Evolutionary conservation across 2,329 filamentous ascomycete genomes (phyloP).

Genomic region (Trichoderma semiorbis): DNA sequence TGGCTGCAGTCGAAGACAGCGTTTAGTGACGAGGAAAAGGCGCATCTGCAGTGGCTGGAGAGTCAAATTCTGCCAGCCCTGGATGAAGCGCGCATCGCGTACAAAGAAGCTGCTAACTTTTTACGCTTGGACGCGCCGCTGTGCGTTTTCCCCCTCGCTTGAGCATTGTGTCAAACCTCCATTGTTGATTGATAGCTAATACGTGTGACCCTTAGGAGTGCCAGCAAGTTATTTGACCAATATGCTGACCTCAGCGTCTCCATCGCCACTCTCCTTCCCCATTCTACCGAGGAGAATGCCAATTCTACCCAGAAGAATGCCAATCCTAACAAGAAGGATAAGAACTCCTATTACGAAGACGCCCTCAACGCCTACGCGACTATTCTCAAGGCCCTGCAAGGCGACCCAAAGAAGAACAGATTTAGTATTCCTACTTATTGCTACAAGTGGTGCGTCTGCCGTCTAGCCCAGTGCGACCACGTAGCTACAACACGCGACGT

Average conservation of each 20-base stretch:
- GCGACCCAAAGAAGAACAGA: conserved; percentile 71
- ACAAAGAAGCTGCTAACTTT: conserved; percentile 83
- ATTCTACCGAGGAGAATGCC: neutral
- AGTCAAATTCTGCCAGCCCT: conserved; percentile 29
- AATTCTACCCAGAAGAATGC: too few species aligned
- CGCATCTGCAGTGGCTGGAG: neutral
- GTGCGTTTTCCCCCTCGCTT: neutral
- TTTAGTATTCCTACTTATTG: conserved; percentile 96
- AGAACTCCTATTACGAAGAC: conserved; percentile 64
- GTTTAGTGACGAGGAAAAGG: neutral
- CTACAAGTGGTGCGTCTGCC: conserved; percentile 89
- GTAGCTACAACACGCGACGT: conserved; percentile 77
- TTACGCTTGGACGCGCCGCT: conserved; percentile 42
- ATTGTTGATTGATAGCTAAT: neutral
- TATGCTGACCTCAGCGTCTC: conserved; percentile 83
- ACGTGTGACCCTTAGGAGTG: conserved; percentile 41
- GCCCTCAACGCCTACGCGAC: conserved; percentile 80
- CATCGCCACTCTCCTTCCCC: conserved; percentile 48
- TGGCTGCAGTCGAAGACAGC: neutral
- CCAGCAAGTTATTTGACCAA: conserved; percentile 92
- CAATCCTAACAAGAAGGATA: too few species aligned
- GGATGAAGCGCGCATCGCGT: conserved; percentile 75
- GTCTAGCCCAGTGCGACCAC: conserved; percentile 69
- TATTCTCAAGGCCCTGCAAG: conserved; percentile 72
- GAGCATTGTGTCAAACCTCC: neutral